Evolutionary conservation across 495 filamentous ascomycete species (phyloP).

Genomic region (Zalerion maritima): DNA sequence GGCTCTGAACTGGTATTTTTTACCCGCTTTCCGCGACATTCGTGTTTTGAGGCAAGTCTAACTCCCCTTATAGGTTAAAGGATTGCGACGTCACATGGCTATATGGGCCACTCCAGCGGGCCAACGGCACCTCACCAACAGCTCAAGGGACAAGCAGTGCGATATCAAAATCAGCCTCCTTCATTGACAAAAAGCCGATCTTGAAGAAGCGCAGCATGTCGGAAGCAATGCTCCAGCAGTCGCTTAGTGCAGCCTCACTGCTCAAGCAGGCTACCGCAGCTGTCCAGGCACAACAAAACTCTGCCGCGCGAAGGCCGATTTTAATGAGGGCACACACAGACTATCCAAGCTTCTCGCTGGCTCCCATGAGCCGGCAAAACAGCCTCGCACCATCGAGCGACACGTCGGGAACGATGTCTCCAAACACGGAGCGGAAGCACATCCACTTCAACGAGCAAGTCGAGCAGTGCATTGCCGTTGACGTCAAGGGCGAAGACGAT

Average conservation of each 20-base stretch:
- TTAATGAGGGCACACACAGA: slow-evolving; percentile 50
- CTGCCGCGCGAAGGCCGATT: slow-evolving; percentile 26
- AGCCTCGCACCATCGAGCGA: slow-evolving; percentile 42
- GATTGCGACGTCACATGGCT: slow-evolving; percentile 97
- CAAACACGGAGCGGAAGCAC: slow-evolving; percentile 55
- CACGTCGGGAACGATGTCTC: slow-evolving; percentile 52
- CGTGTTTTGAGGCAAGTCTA: slow-evolving; percentile 5
- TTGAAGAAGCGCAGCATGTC: slow-evolving; percentile 94
- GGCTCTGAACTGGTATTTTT: slow-evolving; percentile 70
- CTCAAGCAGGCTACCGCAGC: slow-evolving; percentile 88
- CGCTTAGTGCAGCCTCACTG: slow-evolving; percentile 78
- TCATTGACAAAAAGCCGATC: slow-evolving; percentile 76
- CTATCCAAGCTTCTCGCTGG: slow-evolving; percentile 42
- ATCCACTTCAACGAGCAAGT: slow-evolving; percentile 97
- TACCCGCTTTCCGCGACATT: background rate
- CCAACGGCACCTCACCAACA: slow-evolving; percentile 27
- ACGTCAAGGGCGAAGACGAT: slow-evolving; percentile 58
- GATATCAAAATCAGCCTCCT: slow-evolving; percentile 70
- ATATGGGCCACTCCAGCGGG: slow-evolving; percentile 81
- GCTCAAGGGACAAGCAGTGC: slow-evolving; percentile 39
- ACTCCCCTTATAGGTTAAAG: slow-evolving; percentile 56
- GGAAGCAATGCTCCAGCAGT: slow-evolving; percentile 85
- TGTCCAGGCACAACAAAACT: slow-evolving; percentile 72
- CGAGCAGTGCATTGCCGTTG: slow-evolving; percentile 88
- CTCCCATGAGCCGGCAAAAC: slow-evolving; percentile 41